Base-by-base conservation (phyloP, 441 rosid genomes). In the Arabidopsis lyrata region DNA sequence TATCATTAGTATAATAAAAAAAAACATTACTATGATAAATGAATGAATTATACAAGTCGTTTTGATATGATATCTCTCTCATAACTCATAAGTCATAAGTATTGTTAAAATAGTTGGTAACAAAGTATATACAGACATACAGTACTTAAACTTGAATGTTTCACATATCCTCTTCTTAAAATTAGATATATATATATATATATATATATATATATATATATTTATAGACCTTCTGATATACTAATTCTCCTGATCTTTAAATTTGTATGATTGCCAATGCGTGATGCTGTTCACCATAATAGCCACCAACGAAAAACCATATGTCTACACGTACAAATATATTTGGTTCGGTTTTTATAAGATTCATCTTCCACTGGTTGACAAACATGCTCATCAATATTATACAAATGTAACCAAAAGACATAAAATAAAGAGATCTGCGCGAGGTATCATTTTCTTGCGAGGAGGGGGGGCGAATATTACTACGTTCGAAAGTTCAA, bases 401-500 rank as follows among this genome's bases (percentile, higher is more conserved):
- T 69, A 53, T 47, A 57, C 61, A 76, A 63, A 62, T 69, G 61
- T 57, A 35, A 70, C 66, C 36, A 24, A 38, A 44, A 44, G 36
- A 15, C 49, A 41, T 16, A 35, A 31, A 31, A 54, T 45, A 6
- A 15, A 55, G 20, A 53, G 12, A 62, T 68, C 13, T 70, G 34
- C 22, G 4, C 16, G 13, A 63, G 4, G 18, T 53, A 56, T 66
- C 55, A 41, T 58, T 49, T 49, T 66, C 18, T 20, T 27, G 48
- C 38, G 62, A 50, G 18, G 47, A 41, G 49, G 73, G 55, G 41
- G 38, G 20, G 20, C 63, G 80, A 70, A 70, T 64, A 70, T 63
- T 48, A 71, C 14, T 29, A 29, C 67, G 79, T 63, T 55, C 29
- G 34, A 76, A 70, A 76, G 55, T 56, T 56, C 6, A 64, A 41